Evolutionary conservation across 257 asterid species (phyloP).

Genomic region (Haberlea rhodopensis): DNA sequence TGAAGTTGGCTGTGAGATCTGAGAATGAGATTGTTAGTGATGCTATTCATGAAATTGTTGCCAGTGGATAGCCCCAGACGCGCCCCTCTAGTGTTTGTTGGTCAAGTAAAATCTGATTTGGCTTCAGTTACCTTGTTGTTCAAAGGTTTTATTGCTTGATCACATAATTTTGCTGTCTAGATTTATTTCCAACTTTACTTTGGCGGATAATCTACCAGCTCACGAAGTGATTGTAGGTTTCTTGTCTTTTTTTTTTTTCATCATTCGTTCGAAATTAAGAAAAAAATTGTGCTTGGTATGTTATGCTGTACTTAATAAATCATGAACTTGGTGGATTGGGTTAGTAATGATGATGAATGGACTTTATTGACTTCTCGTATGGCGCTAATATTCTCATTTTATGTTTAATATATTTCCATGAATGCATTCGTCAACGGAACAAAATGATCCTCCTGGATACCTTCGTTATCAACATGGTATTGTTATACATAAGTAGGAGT

Average conservation of each 20-base stretch:
- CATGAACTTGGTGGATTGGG: neutral
- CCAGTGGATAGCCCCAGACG: slow-evolving; percentile 56
- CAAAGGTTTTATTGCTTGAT: neutral
- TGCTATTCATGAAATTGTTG: slow-evolving; percentile 92
- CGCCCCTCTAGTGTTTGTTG: neutral
- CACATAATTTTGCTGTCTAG: neutral
- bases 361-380: no score
- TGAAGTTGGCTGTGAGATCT: slow-evolving; percentile 93
- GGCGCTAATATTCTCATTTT: neutral
- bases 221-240: neutral
- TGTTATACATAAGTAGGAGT: no score
- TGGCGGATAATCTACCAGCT: neutral
- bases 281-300: neutral
- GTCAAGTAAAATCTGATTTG: slow-evolving; percentile 1
- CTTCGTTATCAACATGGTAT: no score
- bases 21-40: slow-evolving; percentile 80
- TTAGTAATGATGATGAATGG: neutral
- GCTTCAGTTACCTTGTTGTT: neutral
- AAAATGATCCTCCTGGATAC: no score
- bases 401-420: neutral
- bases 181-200: neutral
- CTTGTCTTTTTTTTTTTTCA: neutral
- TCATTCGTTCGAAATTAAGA: neutral
- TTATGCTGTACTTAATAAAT: no score
- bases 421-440: no score